Percentiles rank a stretch among this genome's conserved stretches.
These are phyloP conservation scores for Sporothrix schenckii DNA, from an alignment of 2,329 filamentous ascomycete species.

Conservation along the genomic window DNA sequence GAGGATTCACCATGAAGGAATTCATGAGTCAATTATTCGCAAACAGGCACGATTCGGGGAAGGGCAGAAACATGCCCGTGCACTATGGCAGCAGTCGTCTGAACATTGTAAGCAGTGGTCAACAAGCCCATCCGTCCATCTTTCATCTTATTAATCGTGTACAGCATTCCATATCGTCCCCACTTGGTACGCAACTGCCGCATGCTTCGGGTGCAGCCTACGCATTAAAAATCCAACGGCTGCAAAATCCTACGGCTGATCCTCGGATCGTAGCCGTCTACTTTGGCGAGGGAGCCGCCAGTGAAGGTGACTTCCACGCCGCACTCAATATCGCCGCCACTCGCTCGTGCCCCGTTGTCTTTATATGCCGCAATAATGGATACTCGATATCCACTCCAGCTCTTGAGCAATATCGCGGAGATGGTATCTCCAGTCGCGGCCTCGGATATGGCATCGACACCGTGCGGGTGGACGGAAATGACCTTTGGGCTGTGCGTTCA, in stretches of 20 bases:
- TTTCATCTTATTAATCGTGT: neutral
- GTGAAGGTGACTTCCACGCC: constrained; percentile 81
- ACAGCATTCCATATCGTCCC: constrained; percentile 75
- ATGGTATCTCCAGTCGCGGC: constrained; percentile 77
- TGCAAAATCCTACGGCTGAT: constrained; percentile 63
- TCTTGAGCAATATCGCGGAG: constrained; percentile 78
- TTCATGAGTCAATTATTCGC: constrained; percentile 97
- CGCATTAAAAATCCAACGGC: constrained; percentile 72
- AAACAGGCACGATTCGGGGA: constrained; percentile 77
- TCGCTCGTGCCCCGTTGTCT: constrained; percentile 72
- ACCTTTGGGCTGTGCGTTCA: constrained; percentile 75
- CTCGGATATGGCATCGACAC: constrained; percentile 84
- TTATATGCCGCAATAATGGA: constrained; percentile 82
- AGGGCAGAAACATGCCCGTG: constrained; percentile 93
- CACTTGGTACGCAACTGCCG: constrained; percentile 77
- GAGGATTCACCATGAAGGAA: constrained; percentile 81
- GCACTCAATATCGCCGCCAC: constrained; percentile 82
- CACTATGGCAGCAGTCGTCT: constrained; percentile 86
- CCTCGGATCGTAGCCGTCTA: constrained; percentile 72
- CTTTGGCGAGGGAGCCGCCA: constrained; percentile 80
- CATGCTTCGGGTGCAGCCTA: constrained; percentile 79
- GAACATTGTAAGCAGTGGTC: constrained; percentile 67
- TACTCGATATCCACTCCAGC: constrained; percentile 81
- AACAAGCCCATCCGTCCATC: neutral
- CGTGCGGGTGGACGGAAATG: constrained; percentile 79